Evolutionary conservation across 331 rosid species (phyloP), one percentile per base, ranked within the genome.

Genomic region (Quercus lobata): DNA sequence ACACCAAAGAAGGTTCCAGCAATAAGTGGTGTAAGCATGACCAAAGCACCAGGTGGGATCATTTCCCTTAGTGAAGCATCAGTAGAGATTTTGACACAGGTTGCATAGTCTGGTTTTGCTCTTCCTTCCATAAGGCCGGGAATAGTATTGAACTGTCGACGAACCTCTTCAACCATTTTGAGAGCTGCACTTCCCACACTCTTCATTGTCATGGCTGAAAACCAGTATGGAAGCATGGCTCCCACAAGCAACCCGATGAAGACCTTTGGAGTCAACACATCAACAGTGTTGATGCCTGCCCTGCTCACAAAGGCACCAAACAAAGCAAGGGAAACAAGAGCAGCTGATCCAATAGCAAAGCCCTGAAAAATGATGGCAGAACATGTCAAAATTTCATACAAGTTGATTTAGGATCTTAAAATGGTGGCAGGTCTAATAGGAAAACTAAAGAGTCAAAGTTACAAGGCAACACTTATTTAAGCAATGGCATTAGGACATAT

Each of bases 181-280:
- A 89, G 91, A 19, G 94, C 90, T 37, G 94, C 97, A 60, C 87
- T 89, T 35, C 93, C 94, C 1, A 90, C 91, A 24, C 92, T 87
- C 89, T 87, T 90, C 92, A 90, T 92, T 66, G 93, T 86, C 93
- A 89, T 90, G 84, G 92, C 92, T 11, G 91, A 88, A 83, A 92
- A 92, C 90, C 93, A 90, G 83, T 90, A 87, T 5, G 93, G 90
- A 87, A 88, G 94, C 97, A 92, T 90, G 41, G 93, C 90, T 71
- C 94, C 93, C 57, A 90, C 89, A 56, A 87, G 72, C 87, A 92
- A 65, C 63, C 97, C 93, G 21, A 90, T 87, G 86, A 92, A 90
- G 21, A 87, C 93, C 46, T 88, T 92, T 1, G 97, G 93, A 4
- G 89, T 84, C 85, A 88, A 53, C 54, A 86, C 85, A 25, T 92